Evolutionary conservation across 2,329 filamentous ascomycete genomes (phyloP).

Genomic region (Hypoxylon sp.): DNA sequence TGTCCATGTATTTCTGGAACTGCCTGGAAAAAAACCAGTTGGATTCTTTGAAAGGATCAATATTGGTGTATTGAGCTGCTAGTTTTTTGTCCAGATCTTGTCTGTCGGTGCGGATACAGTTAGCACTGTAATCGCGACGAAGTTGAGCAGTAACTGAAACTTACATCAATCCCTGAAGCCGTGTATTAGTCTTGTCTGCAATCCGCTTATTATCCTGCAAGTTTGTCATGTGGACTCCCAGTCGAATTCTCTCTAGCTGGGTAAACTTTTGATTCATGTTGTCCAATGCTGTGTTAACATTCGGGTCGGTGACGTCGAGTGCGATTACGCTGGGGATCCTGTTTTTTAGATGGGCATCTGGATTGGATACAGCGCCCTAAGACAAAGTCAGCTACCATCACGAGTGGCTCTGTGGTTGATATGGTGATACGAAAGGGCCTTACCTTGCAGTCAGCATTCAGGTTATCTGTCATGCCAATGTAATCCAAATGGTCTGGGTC

Average conservation of each 20-base stretch:
- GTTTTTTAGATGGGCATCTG: neutral
- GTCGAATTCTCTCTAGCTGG: neutral
- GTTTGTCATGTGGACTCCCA: neutral
- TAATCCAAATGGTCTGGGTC: neutral
- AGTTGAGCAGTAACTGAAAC: no score
- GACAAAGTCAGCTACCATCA: neutral
- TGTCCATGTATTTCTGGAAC: neutral
- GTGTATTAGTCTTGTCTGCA: neutral
- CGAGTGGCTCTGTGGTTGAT: neutral
- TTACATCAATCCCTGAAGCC: neutral
- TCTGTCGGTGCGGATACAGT: no score
- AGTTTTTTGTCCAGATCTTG: neutral
- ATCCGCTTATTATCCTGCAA: neutral
- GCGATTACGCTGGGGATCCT: neutral
- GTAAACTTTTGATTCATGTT: neutral
- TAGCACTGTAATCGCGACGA: no score
- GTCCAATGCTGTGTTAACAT: neutral
- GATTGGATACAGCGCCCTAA: neutral
- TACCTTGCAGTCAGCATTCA: slow-evolving; percentile 5
- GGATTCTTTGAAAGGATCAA: neutral
- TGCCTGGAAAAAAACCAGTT: neutral
- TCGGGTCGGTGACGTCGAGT: neutral
- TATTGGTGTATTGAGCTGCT: neutral
- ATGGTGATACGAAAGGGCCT: neutral
- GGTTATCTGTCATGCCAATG: slow-evolving; percentile 1